Conservation (phyloP, 768 basidiomycete species). For the Rhodosporidiobolus sp. region DNA sequence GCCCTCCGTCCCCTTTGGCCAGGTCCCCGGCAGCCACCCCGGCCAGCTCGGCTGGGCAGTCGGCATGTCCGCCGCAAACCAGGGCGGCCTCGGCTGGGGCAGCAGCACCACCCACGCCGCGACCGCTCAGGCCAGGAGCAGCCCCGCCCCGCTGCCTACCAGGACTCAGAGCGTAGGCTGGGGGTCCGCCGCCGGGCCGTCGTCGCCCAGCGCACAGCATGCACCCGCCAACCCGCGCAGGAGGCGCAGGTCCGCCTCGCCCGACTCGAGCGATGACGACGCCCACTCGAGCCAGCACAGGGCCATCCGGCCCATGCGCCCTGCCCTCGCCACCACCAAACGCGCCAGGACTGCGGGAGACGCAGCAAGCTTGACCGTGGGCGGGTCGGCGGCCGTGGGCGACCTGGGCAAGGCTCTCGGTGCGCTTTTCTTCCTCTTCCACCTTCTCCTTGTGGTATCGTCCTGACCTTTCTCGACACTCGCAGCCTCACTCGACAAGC, state of each 20-base stretch:
- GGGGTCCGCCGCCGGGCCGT: not conserved
- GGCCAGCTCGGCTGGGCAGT: constrained; percentile 30
- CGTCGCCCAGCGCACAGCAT: not conserved
- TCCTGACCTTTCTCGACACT: not conserved
- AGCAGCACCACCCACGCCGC: too few relatives aligned
- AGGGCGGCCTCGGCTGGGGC: constrained; percentile 17
- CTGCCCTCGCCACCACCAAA: not conserved
- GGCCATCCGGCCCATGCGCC: not conserved
- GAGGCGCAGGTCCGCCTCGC: constrained; percentile 23
- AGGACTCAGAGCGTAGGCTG: not conserved
- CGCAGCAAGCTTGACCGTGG: not conserved
- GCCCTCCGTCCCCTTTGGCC: constrained; percentile 23
- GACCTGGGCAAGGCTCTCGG: constrained; percentile 44
- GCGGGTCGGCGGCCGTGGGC: not conserved
- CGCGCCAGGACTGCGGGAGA: not conserved
- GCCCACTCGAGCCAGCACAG: not conserved
- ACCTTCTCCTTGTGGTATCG: not conserved
- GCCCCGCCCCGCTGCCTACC: too few relatives aligned
- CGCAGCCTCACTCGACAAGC: constrained; percentile 41
- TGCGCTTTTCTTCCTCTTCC: not conserved
- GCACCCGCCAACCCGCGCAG: constrained; percentile 1
- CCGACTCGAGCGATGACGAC: constrained; percentile 23
- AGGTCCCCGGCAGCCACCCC: constrained; percentile 24
- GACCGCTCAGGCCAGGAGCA: not conserved
- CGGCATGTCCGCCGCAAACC: constrained; percentile 30